Evolutionary conservation across 1,284 basidiomycete species (phyloP), one percentile per base, ranked within the genome.

Genomic region (Agroathelia rolfsii): DNA sequence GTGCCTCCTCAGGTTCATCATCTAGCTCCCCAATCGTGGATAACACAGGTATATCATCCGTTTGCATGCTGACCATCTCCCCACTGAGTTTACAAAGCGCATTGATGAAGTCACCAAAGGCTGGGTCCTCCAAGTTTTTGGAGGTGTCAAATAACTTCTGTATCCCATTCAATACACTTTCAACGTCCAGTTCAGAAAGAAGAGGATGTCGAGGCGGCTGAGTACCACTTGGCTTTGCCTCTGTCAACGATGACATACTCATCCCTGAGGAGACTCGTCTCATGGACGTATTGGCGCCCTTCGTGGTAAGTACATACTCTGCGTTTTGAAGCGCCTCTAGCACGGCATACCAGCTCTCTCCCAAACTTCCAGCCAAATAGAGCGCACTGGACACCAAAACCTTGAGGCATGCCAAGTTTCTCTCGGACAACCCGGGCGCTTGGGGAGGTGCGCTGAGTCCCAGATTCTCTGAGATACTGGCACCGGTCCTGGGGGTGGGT

Each of bases 251-350:
- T 37, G 32, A 17, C 28, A 22, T 7, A 24, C 18, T 32, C 29
- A 35, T 8, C 28, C 16, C 33, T 32, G 17, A 38, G 31, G 13
- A 30, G 38, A 4, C 15, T 12, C 14, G 48, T 2, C 45, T 42
- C 14, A 47, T 26, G 19, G 44, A 41, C 5, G 51, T 34, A 6
- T 56, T 50, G 6, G 50, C 49, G 8, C 64, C 72, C 44, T 73
- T 78, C 31, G 72, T 62, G 3, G 74, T 72, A 17, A 95, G 63
- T 11, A 95, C 85, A 48, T 88, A 90, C 44, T 93, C 89, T 5
- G 90, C 89, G 45, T 92, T 94, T 56, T 95, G 90, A 22, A 95
- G 58, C 1, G 82, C 76, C 49, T 95, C 90, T 28, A 98, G 68
- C 5, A 97, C 73, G 28, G 82, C 72, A 50, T 88, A 90, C 94